Conservation (phyloP, 2,329 filamentous ascomycete genomes). For the Ceratocystis ficicola region DNA sequence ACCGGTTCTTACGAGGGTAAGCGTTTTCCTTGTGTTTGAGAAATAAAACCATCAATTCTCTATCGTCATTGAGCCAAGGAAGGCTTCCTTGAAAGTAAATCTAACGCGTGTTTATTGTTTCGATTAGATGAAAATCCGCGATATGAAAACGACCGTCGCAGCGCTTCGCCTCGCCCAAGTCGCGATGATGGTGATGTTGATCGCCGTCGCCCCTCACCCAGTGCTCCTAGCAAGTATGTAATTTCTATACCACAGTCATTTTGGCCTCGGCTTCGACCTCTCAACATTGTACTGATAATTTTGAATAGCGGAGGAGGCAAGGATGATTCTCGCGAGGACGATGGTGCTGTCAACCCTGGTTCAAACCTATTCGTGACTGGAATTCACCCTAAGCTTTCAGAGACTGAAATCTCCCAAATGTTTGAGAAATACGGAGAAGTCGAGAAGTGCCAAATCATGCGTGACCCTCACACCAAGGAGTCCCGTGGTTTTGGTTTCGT, state of each 20-base stretch:
- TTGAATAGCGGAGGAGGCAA: slow-evolving; percentile 35
- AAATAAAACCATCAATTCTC: not conserved
- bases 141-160: slow-evolving; percentile 55
- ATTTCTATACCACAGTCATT: slow-evolving; percentile 27
- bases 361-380: slow-evolving; percentile 98
- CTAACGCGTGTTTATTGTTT: not conserved
- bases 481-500: slow-evolving; percentile 98
- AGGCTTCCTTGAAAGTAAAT: not conserved
- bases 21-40: slow-evolving; percentile 14
- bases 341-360: slow-evolving; percentile 77
- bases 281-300: slow-evolving; percentile 14
- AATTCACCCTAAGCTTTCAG: slow-evolving; percentile 83
- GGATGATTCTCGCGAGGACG: slow-evolving; percentile 49
- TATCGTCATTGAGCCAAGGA: not conserved
- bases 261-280: not conserved
- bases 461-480: slow-evolving; percentile 95
- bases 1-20: slow-evolving; percentile 54
- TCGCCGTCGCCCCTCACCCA: slow-evolving; percentile 47
- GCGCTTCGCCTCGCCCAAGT: slow-evolving; percentile 49
- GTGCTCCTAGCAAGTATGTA: slow-evolving; percentile 44
- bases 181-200: slow-evolving; percentile 49
- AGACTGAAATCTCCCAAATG: slow-evolving; percentile 82
- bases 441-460: slow-evolving; percentile 99
- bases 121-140: slow-evolving; percentile 50
- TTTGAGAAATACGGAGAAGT: slow-evolving; percentile 99